These are phyloP conservation scores for Fistulifera pelliculosa DNA, from an alignment of 108 stramenopile species.

Conservation along the genomic window DNA sequence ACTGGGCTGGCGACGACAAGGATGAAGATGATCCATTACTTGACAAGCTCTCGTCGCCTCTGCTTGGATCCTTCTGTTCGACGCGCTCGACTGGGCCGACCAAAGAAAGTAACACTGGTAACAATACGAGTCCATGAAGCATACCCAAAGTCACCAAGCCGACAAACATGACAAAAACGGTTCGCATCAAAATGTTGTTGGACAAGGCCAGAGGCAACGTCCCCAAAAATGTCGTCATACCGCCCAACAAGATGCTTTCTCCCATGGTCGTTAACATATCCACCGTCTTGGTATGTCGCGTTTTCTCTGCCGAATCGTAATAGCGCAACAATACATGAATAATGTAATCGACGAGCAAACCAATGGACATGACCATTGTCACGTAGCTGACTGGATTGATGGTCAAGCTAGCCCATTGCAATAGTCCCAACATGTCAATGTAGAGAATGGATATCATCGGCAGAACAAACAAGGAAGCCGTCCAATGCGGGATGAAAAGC, in stretches of 20 bases:
- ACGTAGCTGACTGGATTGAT: slow-evolving; percentile 5
- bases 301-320: not conserved
- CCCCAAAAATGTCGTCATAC: slow-evolving; percentile 9
- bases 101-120: slow-evolving; percentile 14
- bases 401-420: slow-evolving; percentile 11
- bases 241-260: slow-evolving; percentile 5
- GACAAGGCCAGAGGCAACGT: slow-evolving; percentile 9
- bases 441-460: no score
- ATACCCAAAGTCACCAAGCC: slow-evolving; percentile 16
- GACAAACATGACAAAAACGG: slow-evolving; percentile 17
- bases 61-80: no score
- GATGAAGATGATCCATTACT: no score
- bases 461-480: no score
- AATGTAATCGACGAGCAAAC: slow-evolving; percentile 8
- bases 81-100: not conserved
- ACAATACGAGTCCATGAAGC: slow-evolving; percentile 14
- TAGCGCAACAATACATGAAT: slow-evolving; percentile 8
- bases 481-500: no score
- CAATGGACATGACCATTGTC: slow-evolving; percentile 7
- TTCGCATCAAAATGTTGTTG: slow-evolving; percentile 9
- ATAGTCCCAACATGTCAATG: slow-evolving; percentile 10
- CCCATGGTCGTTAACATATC: slow-evolving; percentile 10
- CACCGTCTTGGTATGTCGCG: slow-evolving; percentile 6
- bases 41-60: no score
- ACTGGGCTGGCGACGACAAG: no score